Percentiles rank a stretch among this genome's conserved stretches.
Evolutionary conservation across 176 grass and related monocot genomes (phyloP).

Genomic region (Oryza meyeriana): DNA sequence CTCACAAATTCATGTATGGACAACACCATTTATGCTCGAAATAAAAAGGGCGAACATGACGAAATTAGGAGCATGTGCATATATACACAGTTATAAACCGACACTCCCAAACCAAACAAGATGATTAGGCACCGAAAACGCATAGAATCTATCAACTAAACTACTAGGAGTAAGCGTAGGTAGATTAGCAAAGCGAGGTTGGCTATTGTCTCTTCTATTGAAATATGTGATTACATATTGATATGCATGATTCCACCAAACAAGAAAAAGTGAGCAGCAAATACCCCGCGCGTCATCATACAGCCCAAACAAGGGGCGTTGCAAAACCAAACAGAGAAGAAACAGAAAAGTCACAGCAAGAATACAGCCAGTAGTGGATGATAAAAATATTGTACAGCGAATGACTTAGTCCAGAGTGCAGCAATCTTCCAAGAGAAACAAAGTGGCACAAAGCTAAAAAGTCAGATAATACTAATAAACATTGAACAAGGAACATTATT

Average conservation of each 20-base stretch:
- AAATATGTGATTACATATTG: background rate
- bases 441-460: background rate
- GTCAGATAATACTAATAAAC: background rate
- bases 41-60: background rate
- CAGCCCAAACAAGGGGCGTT: background rate
- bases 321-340: background rate
- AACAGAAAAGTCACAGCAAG: background rate
- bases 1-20: no score
- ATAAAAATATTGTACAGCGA: background rate
- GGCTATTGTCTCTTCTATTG: background rate
- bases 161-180: background rate
- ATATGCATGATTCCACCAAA: background rate
- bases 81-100: background rate
- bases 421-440: conserved; percentile 25
- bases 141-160: background rate
- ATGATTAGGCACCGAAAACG: background rate
- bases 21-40: background rate
- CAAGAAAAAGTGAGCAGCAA: background rate
- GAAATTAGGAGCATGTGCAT: background rate
- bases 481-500: conserved; percentile 32
- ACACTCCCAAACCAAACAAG: background rate
- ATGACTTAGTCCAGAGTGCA: background rate
- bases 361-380: background rate
- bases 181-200: background rate
- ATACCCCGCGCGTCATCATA: no score